Percentiles rank a stretch among this genome's conserved stretches.
These are phyloP conservation scores for Tilletia caries DNA, from an alignment of 1,284 basidiomycete genomes.

Conservation along the genomic window DNA sequence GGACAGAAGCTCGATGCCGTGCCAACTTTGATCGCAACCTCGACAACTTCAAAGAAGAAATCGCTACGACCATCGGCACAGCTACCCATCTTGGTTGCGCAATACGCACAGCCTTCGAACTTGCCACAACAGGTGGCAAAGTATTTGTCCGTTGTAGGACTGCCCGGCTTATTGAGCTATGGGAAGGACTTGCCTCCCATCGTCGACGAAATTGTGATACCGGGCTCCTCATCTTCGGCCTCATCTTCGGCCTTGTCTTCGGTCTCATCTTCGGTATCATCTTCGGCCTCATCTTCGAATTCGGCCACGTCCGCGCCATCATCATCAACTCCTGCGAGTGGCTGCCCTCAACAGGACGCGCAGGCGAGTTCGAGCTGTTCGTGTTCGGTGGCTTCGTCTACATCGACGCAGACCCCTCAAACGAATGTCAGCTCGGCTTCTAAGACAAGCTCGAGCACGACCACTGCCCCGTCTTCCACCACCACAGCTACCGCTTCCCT, in stretches of 20 bases:
- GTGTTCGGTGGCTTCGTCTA: neutral
- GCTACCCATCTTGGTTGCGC: neutral
- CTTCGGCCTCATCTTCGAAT: neutral
- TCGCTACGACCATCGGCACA: neutral
- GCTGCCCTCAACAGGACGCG: no score
- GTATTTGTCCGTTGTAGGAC: neutral
- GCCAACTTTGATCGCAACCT: no score
- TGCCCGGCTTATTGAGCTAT: conserved; percentile 3
- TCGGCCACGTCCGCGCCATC: neutral
- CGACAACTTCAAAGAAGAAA: neutral
- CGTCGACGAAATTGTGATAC: neutral
- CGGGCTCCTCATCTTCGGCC: neutral
- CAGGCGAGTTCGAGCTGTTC: neutral
- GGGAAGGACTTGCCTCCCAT: neutral
- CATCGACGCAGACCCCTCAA: neutral
- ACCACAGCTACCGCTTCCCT: neutral
- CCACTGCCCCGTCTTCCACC: neutral
- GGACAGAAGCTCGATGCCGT: neutral
- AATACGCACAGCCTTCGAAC: neutral
- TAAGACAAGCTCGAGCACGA: neutral
- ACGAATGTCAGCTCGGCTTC: neutral
- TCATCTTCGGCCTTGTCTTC: neutral
- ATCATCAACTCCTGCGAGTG: no score
- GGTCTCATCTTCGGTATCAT: neutral
- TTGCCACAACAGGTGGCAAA: conserved; percentile 6